Evolutionary conservation across 805 yeast species (phyloP), one percentile per base, ranked within the genome.

Genomic region (Saccharomycopsis schoenii): DNA sequence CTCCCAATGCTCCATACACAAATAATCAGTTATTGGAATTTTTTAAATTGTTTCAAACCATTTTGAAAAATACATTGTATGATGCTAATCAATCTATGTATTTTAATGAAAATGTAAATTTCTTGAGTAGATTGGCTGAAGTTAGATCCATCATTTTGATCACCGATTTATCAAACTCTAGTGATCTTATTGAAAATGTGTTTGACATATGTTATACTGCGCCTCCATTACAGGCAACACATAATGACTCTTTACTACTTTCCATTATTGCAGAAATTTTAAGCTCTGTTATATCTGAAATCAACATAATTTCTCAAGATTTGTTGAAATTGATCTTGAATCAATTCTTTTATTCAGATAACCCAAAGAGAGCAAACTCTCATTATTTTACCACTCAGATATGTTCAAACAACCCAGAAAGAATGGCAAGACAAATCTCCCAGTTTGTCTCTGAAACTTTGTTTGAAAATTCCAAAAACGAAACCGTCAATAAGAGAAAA

Each of bases 1-100:
- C 96, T 0, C 97, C 97, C 0, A 89, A 91, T 69, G 96, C 97
- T 6, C 97, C 97, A 3, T 91, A 80, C 71, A 82, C 87, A 1
- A 83, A 84, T 25, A 64, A 74, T 1, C 85, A 86, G 65, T 75
- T 91, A 43, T 75, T 83, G 0, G 84, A 77, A 3, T 80, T 89
- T 19, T 89, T 91, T 74, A 81, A 78, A 65, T 76, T 88, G 8
- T 82, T 90, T 67, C 78, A 86, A 63, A 70, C 73, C 34, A 91
- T 88, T 68, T 81, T 92, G 65, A 77, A 77, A 60, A 78, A 76
- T 56, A 71, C 89, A 51, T 69, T 76, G 4, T 69, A 75, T 40
- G 66, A 74, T 6, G 84, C 84, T 60, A 74, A 74, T 9, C 84
- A 83, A 19, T 81, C 82, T 63, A 82, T 89, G 0, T 84, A 82